phyloP scores from a whole-genome alignment of 805 yeast species.

The Wickerhamia fluorescens region DNA sequence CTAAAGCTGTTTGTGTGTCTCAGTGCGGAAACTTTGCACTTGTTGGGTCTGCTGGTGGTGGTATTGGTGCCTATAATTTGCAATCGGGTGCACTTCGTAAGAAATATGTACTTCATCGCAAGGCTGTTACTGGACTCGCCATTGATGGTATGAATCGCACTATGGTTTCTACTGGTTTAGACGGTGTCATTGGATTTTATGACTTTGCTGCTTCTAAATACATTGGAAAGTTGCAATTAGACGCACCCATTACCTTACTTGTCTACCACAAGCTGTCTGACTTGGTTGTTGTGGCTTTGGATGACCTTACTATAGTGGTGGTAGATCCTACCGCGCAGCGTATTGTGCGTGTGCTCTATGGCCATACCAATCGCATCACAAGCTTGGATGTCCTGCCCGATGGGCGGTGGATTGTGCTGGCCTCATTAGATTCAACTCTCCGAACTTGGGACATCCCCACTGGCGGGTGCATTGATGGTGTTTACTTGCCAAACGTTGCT shows the following conservation, averaged over 20 bases:
- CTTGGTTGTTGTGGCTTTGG: constrained; percentile 76
- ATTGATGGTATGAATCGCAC: constrained; percentile 85
- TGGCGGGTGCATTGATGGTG: constrained; percentile 94
- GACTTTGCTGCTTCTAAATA: constrained; percentile 69
- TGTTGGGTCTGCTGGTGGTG: constrained; percentile 83
- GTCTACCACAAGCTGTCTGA: constrained; percentile 78
- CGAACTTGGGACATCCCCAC: constrained; percentile 98
- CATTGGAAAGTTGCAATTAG: constrained; percentile 59
- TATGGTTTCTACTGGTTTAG: constrained; percentile 82
- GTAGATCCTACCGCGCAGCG: constrained; percentile 76
- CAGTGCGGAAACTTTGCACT: constrained; percentile 94
- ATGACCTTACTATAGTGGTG: constrained; percentile 77
- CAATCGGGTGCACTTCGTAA: constrained; percentile 86
- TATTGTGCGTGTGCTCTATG: constrained; percentile 80
- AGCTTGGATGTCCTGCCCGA: constrained; percentile 87
- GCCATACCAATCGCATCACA: constrained; percentile 85
- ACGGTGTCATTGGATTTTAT: constrained; percentile 82
- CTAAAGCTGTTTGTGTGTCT: constrained; percentile 70
- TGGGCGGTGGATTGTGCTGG: constrained; percentile 89
- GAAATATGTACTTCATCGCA: constrained; percentile 61
- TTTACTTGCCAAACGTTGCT: constrained; percentile 68
- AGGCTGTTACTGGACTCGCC: constrained; percentile 81
- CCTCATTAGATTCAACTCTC: constrained; percentile 76
- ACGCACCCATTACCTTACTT: constrained; percentile 72
- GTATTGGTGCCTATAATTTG: constrained; percentile 77